Base-by-base conservation (phyloP, 495 filamentous ascomycete genomes). In the Penicillium roqueforti region DNA sequence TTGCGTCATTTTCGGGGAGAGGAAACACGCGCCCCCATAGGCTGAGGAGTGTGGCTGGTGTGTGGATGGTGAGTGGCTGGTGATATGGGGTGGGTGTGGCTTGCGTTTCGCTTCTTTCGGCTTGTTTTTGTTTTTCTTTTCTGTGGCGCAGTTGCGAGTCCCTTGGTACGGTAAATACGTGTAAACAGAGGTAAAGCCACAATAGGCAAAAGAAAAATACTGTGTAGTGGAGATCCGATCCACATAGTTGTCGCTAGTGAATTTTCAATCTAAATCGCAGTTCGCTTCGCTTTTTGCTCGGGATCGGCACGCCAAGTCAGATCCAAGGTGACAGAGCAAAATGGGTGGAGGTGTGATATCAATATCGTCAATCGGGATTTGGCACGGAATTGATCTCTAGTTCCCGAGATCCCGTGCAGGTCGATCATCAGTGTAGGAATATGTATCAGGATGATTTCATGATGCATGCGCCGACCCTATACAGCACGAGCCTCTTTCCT, bases 1-100 rank as follows among this genome's bases (percentile, higher is more conserved):
- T 28, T 43, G 38, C 38, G 28, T 34, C 38, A 51, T 51, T 19
- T 19, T 52, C 50, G 50, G 50, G 49, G 49, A 51, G 49, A 31
- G 49, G 18, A 18, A 34, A 14, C 26, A 6, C 5, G 8, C 29
- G 44, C 28, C 29, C 38, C 47, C 47, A 43, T 43, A 36, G 50
- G 50, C 16, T 49, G 32, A 13, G 29, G 16, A 25, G 3, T 10
- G 50, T 52, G 50, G 50, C 50, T 52, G 32, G 50, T 43, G 22
- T 49, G 34, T 16, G 23, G 47, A 5, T 6, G 20, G 11, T 13
- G 11, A 23, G 16, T 38, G 23, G 25, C 4, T n/a, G n/a, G n/a
- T n/a, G n/a, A n/a, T n/a, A n/a, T n/a, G n/a, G n/a, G n/a, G n/a
- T n/a, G 13, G 46, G 6, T 19, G 19, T 13, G 20, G 25, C 10